Conservation (phyloP, 495 filamentous ascomycete species). For the Tuber umbilicatum region DNA sequence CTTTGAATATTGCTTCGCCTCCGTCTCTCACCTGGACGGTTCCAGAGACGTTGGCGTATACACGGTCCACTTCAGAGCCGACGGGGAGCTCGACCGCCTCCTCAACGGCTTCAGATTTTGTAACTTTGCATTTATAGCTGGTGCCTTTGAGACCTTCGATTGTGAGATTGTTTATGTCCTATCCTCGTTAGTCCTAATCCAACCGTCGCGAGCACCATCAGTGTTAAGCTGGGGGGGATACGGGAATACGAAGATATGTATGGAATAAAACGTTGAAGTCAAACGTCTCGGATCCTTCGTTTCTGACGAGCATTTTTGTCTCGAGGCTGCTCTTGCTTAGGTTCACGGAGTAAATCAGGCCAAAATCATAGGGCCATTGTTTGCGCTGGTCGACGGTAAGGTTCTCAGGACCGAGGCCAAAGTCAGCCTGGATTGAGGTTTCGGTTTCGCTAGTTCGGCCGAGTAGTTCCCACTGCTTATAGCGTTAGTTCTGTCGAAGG, state of each 20-base stretch:
- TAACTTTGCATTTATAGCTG: constrained; percentile 75
- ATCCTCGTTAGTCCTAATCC: constrained; percentile 15
- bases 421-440: constrained; percentile 79
- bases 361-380: constrained; percentile 77
- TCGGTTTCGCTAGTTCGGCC: constrained; percentile 52
- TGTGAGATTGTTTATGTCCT: constrained; percentile 68
- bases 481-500: background rate
- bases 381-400: constrained; percentile 57
- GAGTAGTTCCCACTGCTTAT: constrained; percentile 53
- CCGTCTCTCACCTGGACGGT: constrained; percentile 55
- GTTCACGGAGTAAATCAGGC: constrained; percentile 85
- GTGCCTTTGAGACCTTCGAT: constrained; percentile 67
- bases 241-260: constrained; percentile 75
- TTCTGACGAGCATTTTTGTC: constrained; percentile 80
- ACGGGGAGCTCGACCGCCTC: constrained; percentile 52
- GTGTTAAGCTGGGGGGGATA: constrained; percentile 42
- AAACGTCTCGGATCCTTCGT: constrained; percentile 70
- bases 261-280: constrained; percentile 91
- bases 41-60: constrained; percentile 49
- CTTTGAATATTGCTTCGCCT: constrained; percentile 58
- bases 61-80: constrained; percentile 72
- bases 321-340: constrained; percentile 65
- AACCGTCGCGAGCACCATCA: background rate
- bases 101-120: constrained; percentile 54
- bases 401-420: constrained; percentile 70